These are phyloP conservation scores for Termitomyces heimii DNA, from an alignment of 768 basidiomycete species.

Conservation along the genomic window DNA sequence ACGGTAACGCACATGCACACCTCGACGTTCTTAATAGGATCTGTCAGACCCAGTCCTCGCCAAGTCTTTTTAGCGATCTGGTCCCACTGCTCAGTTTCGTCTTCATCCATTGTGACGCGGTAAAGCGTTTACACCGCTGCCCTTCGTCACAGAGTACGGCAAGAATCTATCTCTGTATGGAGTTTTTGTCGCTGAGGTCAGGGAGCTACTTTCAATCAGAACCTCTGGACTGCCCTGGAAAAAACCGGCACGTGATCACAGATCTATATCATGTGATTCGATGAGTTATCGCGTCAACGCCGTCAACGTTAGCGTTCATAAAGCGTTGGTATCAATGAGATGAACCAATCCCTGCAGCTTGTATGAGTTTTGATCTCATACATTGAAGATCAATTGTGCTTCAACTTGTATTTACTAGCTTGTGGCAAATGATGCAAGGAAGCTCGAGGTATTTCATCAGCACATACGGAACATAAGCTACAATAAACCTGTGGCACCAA, in stretches of 20 bases:
- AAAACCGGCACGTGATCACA: conserved; percentile 7
- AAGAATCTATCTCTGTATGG: background rate
- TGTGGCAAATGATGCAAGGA: background rate
- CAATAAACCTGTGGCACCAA: background rate
- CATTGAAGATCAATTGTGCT: no score
- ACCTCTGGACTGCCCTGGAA: no score
- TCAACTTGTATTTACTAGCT: background rate
- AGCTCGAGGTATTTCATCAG: background rate
- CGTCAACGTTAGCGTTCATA: background rate
- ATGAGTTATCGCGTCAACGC: background rate
- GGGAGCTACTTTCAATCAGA: background rate
- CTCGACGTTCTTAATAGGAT: conserved; percentile 88
- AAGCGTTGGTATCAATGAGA: no score
- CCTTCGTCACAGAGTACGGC: background rate
- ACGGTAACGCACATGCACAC: conserved; percentile 37
- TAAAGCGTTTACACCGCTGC: background rate
- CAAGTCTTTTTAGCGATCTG: conserved; percentile 50
- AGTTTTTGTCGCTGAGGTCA: background rate
- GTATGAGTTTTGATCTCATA: background rate
- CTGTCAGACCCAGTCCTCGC: conserved; percentile 77
- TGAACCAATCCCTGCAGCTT: no score
- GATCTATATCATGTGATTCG: conserved; percentile 6
- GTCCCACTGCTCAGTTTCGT: conserved; percentile 47
- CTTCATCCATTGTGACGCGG: conserved; percentile 14
- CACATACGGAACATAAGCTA: background rate